Percentiles rank a stretch among this genome's conserved stretches.
phyloP scores from a whole-genome alignment of 2,329 filamentous ascomycete species.

The Diplodia corticola region DNA sequence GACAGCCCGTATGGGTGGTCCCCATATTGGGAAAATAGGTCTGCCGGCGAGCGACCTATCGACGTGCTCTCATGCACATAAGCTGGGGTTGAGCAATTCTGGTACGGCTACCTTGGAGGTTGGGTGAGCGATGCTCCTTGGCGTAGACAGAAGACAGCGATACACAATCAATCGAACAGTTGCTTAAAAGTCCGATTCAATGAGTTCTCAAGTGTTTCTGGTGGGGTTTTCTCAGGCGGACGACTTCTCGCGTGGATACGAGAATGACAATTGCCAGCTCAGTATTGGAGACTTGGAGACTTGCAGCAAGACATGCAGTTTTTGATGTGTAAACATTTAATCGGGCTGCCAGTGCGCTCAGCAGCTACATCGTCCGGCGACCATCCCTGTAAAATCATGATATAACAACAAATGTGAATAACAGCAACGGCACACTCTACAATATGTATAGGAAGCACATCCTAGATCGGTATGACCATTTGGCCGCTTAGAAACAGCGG shows the following conservation, averaged over 20 bases:
- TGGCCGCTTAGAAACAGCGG: too few species aligned
- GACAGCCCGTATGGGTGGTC: not conserved
- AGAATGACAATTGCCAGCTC: too few species aligned
- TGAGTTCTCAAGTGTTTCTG: not conserved
- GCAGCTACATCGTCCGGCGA: too few species aligned
- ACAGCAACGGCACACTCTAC: too few species aligned
- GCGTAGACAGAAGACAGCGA: not conserved
- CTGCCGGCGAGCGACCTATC: not conserved
- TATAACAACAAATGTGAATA: too few species aligned
- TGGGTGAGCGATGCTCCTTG: conserved; percentile 6
- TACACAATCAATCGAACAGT: conserved; percentile 4
- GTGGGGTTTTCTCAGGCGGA: not conserved
- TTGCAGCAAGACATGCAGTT: too few species aligned
- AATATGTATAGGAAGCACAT: too few species aligned
- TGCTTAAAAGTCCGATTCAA: not conserved
- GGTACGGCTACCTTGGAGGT: not conserved
- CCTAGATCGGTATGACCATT: too few species aligned
- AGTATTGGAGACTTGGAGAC: too few species aligned
- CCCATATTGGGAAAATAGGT: not conserved
- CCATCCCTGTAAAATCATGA: too few species aligned
- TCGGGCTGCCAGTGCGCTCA: too few species aligned
- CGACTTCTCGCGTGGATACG: not conserved
- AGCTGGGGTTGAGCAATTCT: not conserved
- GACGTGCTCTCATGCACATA: not conserved
- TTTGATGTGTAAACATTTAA: too few species aligned